phyloP scores from a whole-genome alignment of 2,329 filamentous ascomycete species.

The Microdochium trichocladiopsis region DNA sequence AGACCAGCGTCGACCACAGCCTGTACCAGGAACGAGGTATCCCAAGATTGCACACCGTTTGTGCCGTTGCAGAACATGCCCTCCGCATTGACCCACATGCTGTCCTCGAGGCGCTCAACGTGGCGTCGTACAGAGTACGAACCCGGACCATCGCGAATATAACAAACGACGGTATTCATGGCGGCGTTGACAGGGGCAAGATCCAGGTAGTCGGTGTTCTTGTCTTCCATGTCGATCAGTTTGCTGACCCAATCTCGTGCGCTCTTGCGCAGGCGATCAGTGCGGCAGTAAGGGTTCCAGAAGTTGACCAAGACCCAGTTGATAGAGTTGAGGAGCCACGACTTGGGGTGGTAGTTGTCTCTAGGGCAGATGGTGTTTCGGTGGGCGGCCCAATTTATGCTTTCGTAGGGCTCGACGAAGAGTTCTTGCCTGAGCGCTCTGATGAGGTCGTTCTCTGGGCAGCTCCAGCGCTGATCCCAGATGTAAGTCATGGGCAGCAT shows the following conservation, averaged over 20 bases:
- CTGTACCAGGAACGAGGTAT: slow-evolving; percentile 86
- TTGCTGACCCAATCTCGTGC: slow-evolving; percentile 79
- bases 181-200: slow-evolving; percentile 85
- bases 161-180: slow-evolving; percentile 85
- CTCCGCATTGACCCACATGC: slow-evolving; percentile 84
- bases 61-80: slow-evolving; percentile 95
- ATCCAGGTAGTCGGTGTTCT: slow-evolving; percentile 81
- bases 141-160: slow-evolving; percentile 74
- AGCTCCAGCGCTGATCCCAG: slow-evolving; percentile 76
- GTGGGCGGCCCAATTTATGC: slow-evolving; percentile 69
- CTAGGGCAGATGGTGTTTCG: slow-evolving; percentile 72
- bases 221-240: slow-evolving; percentile 83
- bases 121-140: slow-evolving; percentile 67
- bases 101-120: slow-evolving; percentile 75
- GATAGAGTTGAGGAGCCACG: slow-evolving; percentile 68
- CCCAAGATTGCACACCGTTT: slow-evolving; percentile 97
- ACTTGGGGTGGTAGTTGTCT: slow-evolving; percentile 93
- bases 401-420: slow-evolving; percentile 69
- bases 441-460: slow-evolving; percentile 68
- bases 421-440: slow-evolving; percentile 71
- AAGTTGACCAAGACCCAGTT: slow-evolving; percentile 76
- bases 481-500: slow-evolving; percentile 88
- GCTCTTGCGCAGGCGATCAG: slow-evolving; percentile 54
- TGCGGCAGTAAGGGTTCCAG: slow-evolving; percentile 72
- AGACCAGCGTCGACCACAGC: slow-evolving; percentile 73